A percentile compares a stretch with the other conserved stretches of the same genome.
phyloP scores from a whole-genome alignment of 2,329 filamentous ascomycete genomes.

The Monosporascus sp. region DNA sequence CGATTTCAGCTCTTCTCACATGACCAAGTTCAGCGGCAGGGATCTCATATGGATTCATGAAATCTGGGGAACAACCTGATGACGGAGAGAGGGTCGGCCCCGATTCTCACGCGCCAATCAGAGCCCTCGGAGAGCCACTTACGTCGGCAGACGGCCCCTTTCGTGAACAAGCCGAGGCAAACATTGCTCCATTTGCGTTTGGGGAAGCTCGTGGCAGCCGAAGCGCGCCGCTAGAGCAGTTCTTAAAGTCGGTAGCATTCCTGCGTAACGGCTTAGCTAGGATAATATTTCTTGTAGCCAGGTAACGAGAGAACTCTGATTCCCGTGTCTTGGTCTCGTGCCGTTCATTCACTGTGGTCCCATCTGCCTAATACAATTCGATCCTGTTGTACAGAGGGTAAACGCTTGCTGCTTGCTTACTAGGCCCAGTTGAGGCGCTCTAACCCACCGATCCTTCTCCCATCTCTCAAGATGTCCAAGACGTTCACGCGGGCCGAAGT shows the following conservation, averaged over 20 bases:
- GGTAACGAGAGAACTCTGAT: not conserved
- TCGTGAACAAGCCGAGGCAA: not conserved
- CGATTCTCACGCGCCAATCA: not conserved
- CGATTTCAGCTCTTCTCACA: no score
- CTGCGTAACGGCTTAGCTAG: not conserved
- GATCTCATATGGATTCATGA: not conserved
- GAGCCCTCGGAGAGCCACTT: not conserved
- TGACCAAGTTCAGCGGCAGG: not conserved
- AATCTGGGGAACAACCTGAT: not conserved
- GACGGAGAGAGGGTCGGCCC: not conserved
- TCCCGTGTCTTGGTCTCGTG: not conserved
- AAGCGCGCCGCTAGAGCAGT: not conserved
- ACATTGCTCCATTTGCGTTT: not conserved
- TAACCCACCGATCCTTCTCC: not conserved
- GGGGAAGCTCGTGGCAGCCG: not conserved
- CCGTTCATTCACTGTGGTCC: not conserved
- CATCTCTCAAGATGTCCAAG: constrained; percentile 29
- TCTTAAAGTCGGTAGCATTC: not conserved
- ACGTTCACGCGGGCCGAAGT: constrained; percentile 61
- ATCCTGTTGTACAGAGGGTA: no score
- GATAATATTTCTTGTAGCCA: no score
- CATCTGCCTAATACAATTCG: not conserved
- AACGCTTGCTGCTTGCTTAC: no score
- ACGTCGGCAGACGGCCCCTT: not conserved
- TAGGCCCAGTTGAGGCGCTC: no score